These are phyloP conservation scores for Ceratocystis eucalypticola DNA, from an alignment of 2,329 filamentous ascomycete genomes.

Conservation along the genomic window DNA sequence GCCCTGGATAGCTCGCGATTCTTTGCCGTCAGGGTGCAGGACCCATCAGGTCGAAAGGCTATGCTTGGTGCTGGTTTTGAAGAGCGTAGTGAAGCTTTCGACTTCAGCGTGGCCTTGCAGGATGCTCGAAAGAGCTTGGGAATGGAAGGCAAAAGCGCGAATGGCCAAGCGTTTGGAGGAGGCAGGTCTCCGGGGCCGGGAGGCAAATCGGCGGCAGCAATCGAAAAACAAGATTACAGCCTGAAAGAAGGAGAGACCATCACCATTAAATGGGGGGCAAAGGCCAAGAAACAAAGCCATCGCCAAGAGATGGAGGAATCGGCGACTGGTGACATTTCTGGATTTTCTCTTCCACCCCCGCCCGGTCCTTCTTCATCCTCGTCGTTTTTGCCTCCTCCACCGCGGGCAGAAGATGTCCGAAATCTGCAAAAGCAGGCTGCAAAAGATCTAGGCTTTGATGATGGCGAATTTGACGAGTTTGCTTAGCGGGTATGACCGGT, in stretches of 20 bases:
- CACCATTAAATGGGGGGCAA: conserved; percentile 42
- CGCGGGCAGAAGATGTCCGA: conserved; percentile 47
- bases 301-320: conserved; percentile 18
- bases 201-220: conserved; percentile 28
- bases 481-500: conserved; percentile 27
- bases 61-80: conserved; percentile 77
- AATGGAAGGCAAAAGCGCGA: conserved; percentile 33
- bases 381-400: conserved; percentile 51
- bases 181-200: conserved; percentile 27
- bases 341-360: conserved; percentile 40
- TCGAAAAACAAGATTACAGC: conserved; percentile 60
- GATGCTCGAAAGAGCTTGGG: conserved; percentile 60
- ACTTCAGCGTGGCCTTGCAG: conserved; percentile 68
- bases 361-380: conserved; percentile 39
- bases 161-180: conserved; percentile 7
- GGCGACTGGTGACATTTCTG: conserved; percentile 24
- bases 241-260: conserved; percentile 85
- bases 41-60: conserved; percentile 61
- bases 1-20: conserved; percentile 69
- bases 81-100: conserved; percentile 72
- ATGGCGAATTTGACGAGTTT: conserved; percentile 82
- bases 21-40: conserved; percentile 70
- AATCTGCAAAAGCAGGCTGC: conserved; percentile 44
- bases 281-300: conserved; percentile 29
- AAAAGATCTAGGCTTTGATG: conserved; percentile 66